Percentiles rank a stretch among this genome's conserved stretches.
These are phyloP conservation scores for Elaeagnus macrophylla DNA, from an alignment of 306 rosid species.

Conservation along the genomic window DNA sequence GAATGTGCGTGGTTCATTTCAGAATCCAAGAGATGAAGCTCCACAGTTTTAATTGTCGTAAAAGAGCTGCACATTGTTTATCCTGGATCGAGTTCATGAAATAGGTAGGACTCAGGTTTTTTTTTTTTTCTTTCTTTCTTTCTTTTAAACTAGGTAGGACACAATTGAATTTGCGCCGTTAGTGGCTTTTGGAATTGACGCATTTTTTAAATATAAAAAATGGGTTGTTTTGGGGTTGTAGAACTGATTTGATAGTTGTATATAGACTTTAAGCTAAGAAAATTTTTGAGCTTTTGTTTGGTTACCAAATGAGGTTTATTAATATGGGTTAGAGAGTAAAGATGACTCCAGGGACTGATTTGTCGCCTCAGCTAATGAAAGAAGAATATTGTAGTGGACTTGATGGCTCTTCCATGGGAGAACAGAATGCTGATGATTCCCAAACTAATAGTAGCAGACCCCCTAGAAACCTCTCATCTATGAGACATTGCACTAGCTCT, in stretches of 20 bases:
- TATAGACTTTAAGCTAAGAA: constrained; percentile 11
- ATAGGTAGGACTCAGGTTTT: no score
- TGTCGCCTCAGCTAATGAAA: constrained; percentile 19
- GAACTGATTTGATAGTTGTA: constrained; percentile 13
- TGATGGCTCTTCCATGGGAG: constrained; percentile 34
- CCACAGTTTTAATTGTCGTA: constrained; percentile 9
- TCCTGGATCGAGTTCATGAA: constrained; percentile 30
- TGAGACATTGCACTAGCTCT: constrained; percentile 47
- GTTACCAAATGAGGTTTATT: constrained; percentile 7
- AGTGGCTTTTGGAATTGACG: not conserved
- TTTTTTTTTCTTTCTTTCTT: no score
- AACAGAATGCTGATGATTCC: constrained; percentile 32
- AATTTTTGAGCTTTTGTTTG: constrained; percentile 10
- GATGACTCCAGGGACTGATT: constrained; percentile 34
- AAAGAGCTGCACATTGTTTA: constrained; percentile 12
- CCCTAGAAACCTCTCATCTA: constrained; percentile 38
- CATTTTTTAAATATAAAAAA: not conserved
- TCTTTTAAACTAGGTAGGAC: no score
- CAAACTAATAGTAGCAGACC: constrained; percentile 34
- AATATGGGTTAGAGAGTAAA: constrained; percentile 13
- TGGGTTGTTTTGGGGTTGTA: constrained; percentile 21
- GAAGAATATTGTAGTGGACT: constrained; percentile 19
- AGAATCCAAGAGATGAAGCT: not conserved
- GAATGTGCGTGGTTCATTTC: constrained; percentile 18
- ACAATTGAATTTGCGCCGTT: constrained; percentile 20